Evolutionary conservation across 345 rosid species (phyloP), one percentile per base, ranked within the genome.

Genomic region (Noccaea caerulescens): DNA sequence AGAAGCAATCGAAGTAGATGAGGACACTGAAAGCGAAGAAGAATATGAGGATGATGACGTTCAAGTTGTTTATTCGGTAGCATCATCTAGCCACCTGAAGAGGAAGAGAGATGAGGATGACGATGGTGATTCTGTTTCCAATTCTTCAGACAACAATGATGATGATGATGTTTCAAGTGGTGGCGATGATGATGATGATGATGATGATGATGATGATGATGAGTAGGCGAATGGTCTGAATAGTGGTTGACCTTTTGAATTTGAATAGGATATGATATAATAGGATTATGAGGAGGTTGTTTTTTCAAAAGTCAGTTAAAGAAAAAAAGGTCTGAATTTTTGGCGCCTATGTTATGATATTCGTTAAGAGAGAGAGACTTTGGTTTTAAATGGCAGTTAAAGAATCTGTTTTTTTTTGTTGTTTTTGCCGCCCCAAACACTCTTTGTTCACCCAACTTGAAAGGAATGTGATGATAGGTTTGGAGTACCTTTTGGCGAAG

Each of bases 1-100:
- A 57, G 62, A 57, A 57, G 62, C 62, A 57, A 18, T 57, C 13
- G 6, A 34, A 34, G 61, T 34, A 13, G 61, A 56, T 9, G 61
- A 56, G 25, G 61, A 56, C 6, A 16, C 13, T 5, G 47, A 44
- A 44, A 16, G 47, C 3, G 47, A 44, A 47, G 54, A 20, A 50
- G 54, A 50, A 36, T 6, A 36, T 10, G 42, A 38, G 8, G 45
- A 18, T 5, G 45, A 37, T 6, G 45, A 58, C 1, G 39, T n/a
- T 7, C 10, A 54, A 10, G 39, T 33, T 7, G 39, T 54, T 1
- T 37, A 37, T 58, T 10, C 62, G 36, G 18, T 37, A 5, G 45
- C 30, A 6, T 10, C 62, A 16, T 37, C 62, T 10, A 16, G 18
- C 62, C 62, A 37, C 45, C 62, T 37, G 1, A 58, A 58, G 45